phyloP scores from a whole-genome alignment of 192 early-diverging fungal species.

The Coemansia sp. region DNA sequence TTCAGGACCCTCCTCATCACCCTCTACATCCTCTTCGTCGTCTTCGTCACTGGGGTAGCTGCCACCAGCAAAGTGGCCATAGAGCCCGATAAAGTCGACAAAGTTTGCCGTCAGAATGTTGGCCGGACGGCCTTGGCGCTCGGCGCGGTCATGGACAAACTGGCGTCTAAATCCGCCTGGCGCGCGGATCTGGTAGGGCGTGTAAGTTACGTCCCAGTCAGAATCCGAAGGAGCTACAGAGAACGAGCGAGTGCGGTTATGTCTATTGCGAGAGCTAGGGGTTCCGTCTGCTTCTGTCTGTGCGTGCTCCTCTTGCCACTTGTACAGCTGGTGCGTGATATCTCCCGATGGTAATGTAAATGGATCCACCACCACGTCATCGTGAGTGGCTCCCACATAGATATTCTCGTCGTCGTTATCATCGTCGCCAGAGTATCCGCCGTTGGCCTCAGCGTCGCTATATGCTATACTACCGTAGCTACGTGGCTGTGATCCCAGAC shows the following conservation, averaged over 20 bases:
- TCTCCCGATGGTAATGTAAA: constrained; percentile 72
- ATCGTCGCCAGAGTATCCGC: constrained; percentile 19
- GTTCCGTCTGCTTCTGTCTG: constrained; percentile 3
- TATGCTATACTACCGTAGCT: constrained; percentile 38
- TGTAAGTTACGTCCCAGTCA: constrained; percentile 59
- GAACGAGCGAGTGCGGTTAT: constrained; percentile 43
- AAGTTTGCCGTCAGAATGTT: constrained; percentile 88
- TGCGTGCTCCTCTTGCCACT: constrained; percentile 73
- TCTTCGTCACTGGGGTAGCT: constrained; percentile 83
- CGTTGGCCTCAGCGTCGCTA: constrained; percentile 27
- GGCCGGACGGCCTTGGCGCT: constrained; percentile 60
- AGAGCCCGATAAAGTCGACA: constrained; percentile 91
- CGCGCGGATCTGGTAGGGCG: constrained; percentile 60
- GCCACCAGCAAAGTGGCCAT: constrained; percentile 94
- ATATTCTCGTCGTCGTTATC: constrained; percentile 22
- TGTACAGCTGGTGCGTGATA: constrained; percentile 87
- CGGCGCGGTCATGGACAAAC: constrained; percentile 76
- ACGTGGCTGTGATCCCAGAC: constrained; percentile 45
- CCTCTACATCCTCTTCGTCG: constrained; percentile 60
- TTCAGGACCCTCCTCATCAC: constrained; percentile 25
- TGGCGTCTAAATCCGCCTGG: constrained; percentile 91
- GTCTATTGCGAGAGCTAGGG: constrained; percentile 18
- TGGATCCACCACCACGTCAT: constrained; percentile 45
- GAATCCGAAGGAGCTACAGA: constrained; percentile 56
- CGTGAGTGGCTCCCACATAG: not conserved